A percentile compares a stretch with the other conserved stretches of the same genome.
Conservation (phyloP, 768 basidiomycete species). For the Pisolithus microcarpus region DNA sequence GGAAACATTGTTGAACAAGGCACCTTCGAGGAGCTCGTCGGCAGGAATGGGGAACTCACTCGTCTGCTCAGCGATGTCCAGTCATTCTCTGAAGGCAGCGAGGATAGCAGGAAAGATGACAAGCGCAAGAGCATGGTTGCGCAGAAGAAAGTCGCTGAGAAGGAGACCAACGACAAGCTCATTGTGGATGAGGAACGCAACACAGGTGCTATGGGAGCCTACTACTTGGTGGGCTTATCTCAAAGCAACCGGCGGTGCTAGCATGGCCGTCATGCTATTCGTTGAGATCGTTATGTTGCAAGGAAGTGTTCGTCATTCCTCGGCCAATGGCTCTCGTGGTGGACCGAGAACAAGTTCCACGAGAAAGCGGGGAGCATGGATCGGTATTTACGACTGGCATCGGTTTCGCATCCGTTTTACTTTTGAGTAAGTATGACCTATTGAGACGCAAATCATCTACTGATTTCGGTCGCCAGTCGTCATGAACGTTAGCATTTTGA, state of each 20-base stretch:
- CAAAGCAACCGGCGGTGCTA: conserved; percentile 21
- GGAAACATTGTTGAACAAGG: conserved; percentile 42
- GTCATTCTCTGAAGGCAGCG: conserved; percentile 4
- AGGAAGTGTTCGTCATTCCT: conserved; percentile 17
- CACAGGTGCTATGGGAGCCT: conserved; percentile 16
- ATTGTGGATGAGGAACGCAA: conserved; percentile 22
- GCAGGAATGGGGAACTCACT: conserved; percentile 20
- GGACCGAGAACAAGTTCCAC: conserved; percentile 19
- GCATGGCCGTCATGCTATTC: conserved; percentile 15
- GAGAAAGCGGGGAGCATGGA: conserved; percentile 21
- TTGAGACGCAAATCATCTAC: not conserved
- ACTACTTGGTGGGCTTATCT: conserved; percentile 27
- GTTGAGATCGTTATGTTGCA: conserved; percentile 18
- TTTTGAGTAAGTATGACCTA: conserved; percentile 11
- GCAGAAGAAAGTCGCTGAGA: conserved; percentile 7
- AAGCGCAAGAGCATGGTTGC: conserved; percentile 16
- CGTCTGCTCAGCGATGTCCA: conserved; percentile 19
- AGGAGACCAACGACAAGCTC: conserved; percentile 7
- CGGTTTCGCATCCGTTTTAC: conserved; percentile 12
- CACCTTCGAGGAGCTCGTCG: conserved; percentile 32
- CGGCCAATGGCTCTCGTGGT: conserved; percentile 27
- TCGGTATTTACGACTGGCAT: conserved; percentile 25
- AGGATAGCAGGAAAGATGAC: conserved; percentile 8
- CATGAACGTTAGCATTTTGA: conserved; percentile 18
- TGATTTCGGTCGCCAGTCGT: conserved; percentile 11